Evolutionary conservation across 495 filamentous ascomycete genomes (phyloP), one percentile per base, ranked within the genome.

Genomic region (Aeminium ludgeri): DNA sequence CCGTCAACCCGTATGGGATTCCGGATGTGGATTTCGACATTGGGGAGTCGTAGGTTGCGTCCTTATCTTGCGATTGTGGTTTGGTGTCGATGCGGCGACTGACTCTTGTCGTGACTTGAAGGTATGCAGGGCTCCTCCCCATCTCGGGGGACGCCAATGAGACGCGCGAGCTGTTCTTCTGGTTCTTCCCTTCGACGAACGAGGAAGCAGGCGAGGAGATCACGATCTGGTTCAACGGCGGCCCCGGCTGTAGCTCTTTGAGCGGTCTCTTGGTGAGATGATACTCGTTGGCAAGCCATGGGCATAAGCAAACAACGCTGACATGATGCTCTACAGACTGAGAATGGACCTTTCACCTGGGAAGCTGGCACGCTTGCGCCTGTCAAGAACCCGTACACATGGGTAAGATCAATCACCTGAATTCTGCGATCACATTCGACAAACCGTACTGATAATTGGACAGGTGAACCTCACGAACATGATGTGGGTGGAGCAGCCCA

Each of bases 11-110:
- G 6, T 68, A 63, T 3, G 63, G 56, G 2, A 74, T 85, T 38
- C 81, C 80, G 0, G 76, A 82, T 16, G 77, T 85, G 2, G 59
- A 73, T 43, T 86, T 82, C 43, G 73, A 85, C 45, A 71, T 81
- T 51, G 80, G 81, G 30, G 80, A 86, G 53, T 25, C 23, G 23
- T 25, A 25, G 3, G 23, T 25, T 8, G n/a, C 8, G 23, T 25
- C 23, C 8, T 8, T 25, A 4, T 25, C 8, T 8, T 4, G 8
- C 23, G 8, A 4, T 8, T 25, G 23, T 25, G 23, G 3, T 4
- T 8, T n/a, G n/a, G n/a, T n/a, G n/a, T n/a, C n/a, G n/a, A n/a
- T n/a, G n/a, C n/a, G n/a, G n/a, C n/a, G n/a, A n/a, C 23, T 25
- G 23, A 25, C 23, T 25, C 4, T 25, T 25, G 8, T 25, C 8